phyloP scores from a whole-genome alignment of 345 rosid species.

The Cardamine chenopodiifolia region DNA sequence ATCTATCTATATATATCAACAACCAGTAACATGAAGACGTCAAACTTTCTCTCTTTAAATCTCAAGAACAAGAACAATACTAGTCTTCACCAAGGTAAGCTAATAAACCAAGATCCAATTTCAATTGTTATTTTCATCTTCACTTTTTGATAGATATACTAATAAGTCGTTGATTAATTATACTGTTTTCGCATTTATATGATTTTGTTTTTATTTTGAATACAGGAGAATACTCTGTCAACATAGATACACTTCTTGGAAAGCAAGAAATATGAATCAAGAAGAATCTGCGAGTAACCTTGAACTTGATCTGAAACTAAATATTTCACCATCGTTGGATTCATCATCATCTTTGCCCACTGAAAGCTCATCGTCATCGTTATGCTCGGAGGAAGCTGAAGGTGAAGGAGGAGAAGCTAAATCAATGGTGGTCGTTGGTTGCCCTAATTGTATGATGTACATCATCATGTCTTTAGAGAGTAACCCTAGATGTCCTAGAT shows the following conservation, averaged over 20 bases:
- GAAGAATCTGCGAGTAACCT: conserved; percentile 28
- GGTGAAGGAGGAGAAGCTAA: conserved; percentile 39
- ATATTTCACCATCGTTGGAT: conserved; percentile 29
- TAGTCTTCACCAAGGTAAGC: conserved; percentile 37
- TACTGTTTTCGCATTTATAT: not conserved
- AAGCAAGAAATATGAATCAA: conserved; percentile 39
- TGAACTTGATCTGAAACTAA: conserved; percentile 38
- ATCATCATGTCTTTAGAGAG: conserved; percentile 41
- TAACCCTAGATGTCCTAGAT: conserved; percentile 45
- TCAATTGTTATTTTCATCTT: not conserved
- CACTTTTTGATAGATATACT: not conserved
- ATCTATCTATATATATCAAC: conserved; percentile 25
- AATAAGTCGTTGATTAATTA: not conserved
- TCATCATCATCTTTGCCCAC: conserved; percentile 31
- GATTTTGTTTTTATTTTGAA: too few relatives aligned
- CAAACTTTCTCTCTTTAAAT: conserved; percentile 24
- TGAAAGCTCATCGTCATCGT: conserved; percentile 40
- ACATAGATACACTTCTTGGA: conserved; percentile 24
- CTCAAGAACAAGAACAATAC: conserved; percentile 36
- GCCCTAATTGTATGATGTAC: conserved; percentile 43
- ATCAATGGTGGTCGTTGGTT: conserved; percentile 46
- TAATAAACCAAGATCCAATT: conserved; percentile 5
- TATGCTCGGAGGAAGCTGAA: conserved; percentile 38
- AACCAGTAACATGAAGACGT: conserved; percentile 23
- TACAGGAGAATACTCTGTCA: not conserved